phyloP scores from a whole-genome alignment of 257 asterid genomes.

The Forsythia suspensa region DNA sequence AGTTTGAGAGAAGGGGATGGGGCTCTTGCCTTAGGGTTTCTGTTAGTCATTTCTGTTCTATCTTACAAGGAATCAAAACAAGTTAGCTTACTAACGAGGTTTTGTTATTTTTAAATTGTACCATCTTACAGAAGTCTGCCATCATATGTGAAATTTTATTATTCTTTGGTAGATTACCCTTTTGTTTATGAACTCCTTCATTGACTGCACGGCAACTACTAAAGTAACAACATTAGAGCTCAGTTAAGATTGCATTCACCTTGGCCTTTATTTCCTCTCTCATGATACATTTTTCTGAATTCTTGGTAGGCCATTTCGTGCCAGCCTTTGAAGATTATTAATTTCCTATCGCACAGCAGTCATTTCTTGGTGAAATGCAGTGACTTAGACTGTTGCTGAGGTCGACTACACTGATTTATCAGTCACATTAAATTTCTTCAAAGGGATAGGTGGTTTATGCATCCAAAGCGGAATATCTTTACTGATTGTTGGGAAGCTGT shows the following conservation, averaged over 20 bases:
- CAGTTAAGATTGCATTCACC: not conserved
- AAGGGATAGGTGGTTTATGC: not conserved
- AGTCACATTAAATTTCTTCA: slow-evolving; percentile 7
- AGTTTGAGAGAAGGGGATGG: no score
- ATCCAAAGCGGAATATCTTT: slow-evolving; percentile 6
- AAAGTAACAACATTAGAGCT: not conserved
- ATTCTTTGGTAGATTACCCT: not conserved
- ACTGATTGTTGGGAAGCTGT: slow-evolving; percentile 23
- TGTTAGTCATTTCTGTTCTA: not conserved
- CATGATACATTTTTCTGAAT: not conserved
- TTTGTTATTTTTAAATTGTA: not conserved
- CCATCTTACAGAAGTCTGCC: not conserved
- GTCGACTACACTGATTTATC: not conserved
- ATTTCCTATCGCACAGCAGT: not conserved
- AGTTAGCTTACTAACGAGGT: not conserved
- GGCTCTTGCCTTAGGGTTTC: no score
- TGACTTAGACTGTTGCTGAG: not conserved
- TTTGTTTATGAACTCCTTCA: not conserved
- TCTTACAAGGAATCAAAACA: not conserved
- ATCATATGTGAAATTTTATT: not conserved
- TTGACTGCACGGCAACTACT: not conserved
- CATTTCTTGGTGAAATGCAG: not conserved
- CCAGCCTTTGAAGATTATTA: not conserved
- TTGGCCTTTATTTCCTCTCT: not conserved
- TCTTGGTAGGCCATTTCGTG: not conserved